phyloP scores from a whole-genome alignment of 805 yeast species.

The Nakazawaea siamensis region DNA sequence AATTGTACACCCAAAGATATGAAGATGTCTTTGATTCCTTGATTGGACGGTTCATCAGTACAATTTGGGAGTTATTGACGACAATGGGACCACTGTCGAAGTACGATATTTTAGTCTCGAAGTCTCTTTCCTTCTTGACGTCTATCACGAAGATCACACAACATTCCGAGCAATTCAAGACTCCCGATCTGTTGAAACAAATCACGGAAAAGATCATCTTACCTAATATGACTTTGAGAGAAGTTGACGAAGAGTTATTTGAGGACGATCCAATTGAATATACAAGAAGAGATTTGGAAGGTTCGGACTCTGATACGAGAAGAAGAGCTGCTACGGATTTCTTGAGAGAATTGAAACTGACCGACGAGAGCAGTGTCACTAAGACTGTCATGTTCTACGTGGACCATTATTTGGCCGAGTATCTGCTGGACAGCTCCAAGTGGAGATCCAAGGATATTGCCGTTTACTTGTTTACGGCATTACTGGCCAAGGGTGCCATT shows the following conservation, averaged over 20 bases:
- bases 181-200: conserved; percentile 57
- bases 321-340: conserved; percentile 91
- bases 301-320: conserved; percentile 88
- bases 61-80: conserved; percentile 72
- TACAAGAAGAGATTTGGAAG: conserved; percentile 90
- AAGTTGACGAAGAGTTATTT: conserved; percentile 82
- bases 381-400: conserved; percentile 68
- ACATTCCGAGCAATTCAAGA: conserved; percentile 56
- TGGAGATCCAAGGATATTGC: conserved; percentile 91
- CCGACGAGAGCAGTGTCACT: conserved; percentile 68
- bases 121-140: conserved; percentile 72
- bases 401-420: conserved; percentile 51
- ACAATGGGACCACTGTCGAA: conserved; percentile 62
- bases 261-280: conserved; percentile 96
- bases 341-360: conserved; percentile 75
- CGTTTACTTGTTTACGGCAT: conserved; percentile 73
- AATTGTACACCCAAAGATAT: conserved; percentile 81
- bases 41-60: conserved; percentile 70
- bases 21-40: conserved; percentile 84
- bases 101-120: conserved; percentile 78
- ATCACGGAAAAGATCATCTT: conserved; percentile 76
- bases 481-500: conserved; percentile 88
- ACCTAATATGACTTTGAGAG: conserved; percentile 83
- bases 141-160: conserved; percentile 67
- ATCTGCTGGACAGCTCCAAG: conserved; percentile 32